Percentiles rank a stretch among this genome's conserved stretches.
Conservation (phyloP, 2,329 filamentous ascomycete species). For the Neonectria sp. region DNA sequence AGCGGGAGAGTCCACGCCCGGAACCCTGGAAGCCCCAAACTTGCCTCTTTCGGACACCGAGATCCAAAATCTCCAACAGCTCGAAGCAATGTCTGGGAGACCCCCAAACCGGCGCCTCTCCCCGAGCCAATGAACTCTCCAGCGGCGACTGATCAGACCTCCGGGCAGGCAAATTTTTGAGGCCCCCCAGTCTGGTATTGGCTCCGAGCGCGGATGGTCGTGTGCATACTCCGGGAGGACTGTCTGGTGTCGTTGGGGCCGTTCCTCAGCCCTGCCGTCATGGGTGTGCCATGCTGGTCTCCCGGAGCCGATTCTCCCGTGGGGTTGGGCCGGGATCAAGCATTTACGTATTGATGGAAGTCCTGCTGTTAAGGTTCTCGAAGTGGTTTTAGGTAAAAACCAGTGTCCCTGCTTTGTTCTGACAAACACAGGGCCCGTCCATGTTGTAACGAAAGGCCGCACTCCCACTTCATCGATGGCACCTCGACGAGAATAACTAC, state of each 20-base stretch:
- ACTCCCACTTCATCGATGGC: no score
- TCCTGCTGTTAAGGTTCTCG: background rate
- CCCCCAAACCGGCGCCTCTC: background rate
- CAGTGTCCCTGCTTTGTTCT: background rate
- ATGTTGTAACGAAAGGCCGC: background rate
- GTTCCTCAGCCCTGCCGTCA: background rate
- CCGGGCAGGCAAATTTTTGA: constrained; percentile 26
- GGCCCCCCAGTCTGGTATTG: constrained; percentile 4
- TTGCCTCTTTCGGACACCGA: constrained; percentile 48
- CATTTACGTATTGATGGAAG: background rate
- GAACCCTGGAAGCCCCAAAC: constrained; percentile 10
- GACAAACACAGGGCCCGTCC: background rate
- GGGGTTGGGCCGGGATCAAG: background rate
- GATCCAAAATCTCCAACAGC: constrained; percentile 23
- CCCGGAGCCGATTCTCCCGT: background rate
- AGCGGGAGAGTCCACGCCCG: constrained; percentile 4
- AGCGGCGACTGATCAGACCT: constrained; percentile 12
- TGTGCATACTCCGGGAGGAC: background rate
- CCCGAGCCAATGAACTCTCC: constrained; percentile 36
- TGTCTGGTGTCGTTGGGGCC: constrained; percentile 3
- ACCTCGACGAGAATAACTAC: background rate
- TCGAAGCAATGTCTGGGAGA: constrained; percentile 28
- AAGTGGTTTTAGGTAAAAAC: background rate
- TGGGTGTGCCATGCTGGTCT: constrained; percentile 1
- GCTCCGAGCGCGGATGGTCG: background rate